Evolutionary conservation across 1,139 yeast genomes (phyloP).

Genomic region (Taphrina betulina): DNA sequence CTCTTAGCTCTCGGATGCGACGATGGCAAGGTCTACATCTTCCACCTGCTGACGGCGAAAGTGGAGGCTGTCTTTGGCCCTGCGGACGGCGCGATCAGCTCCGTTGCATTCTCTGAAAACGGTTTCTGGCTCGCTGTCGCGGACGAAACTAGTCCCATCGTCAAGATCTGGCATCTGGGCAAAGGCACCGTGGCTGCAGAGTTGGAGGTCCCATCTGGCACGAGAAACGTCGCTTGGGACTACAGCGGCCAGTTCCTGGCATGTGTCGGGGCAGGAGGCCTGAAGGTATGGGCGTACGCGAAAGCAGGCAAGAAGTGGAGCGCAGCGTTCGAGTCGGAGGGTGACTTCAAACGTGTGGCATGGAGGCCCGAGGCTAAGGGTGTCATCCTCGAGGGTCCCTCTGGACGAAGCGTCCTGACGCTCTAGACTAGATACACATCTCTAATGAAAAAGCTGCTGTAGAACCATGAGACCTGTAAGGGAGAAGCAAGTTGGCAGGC

Average conservation of each 20-base stretch:
- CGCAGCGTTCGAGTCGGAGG: constrained; percentile 5
- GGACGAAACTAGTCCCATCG: constrained; percentile 40
- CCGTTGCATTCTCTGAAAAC: constrained; percentile 59
- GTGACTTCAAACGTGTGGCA: constrained; percentile 10
- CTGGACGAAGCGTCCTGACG: not conserved
- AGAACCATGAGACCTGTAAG: too few relatives aligned
- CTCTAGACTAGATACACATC: too few relatives aligned
- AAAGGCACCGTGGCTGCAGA: constrained; percentile 40
- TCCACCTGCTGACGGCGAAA: constrained; percentile 50
- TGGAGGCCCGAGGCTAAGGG: constrained; percentile 28
- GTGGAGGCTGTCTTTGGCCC: constrained; percentile 48
- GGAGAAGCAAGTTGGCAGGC: too few relatives aligned
- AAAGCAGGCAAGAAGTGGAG: constrained; percentile 33
- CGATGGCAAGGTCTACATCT: constrained; percentile 49
- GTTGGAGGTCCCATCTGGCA: constrained; percentile 38
- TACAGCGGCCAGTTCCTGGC: constrained; percentile 47
- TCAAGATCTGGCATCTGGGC: constrained; percentile 40
- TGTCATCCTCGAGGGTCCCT: constrained; percentile 7
- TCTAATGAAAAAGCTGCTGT: not conserved
- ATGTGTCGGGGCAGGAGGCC: constrained; percentile 36
- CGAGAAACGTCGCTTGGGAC: constrained; percentile 48
- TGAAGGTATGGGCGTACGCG: constrained; percentile 21
- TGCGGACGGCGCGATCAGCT: constrained; percentile 43
- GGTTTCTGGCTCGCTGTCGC: constrained; percentile 62
- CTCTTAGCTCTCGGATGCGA: constrained; percentile 54